A percentile compares a stretch with the other conserved stretches of the same genome.
phyloP scores from a whole-genome alignment of 164 flowering plant genomes.

The Nelumbo lutea region DNA sequence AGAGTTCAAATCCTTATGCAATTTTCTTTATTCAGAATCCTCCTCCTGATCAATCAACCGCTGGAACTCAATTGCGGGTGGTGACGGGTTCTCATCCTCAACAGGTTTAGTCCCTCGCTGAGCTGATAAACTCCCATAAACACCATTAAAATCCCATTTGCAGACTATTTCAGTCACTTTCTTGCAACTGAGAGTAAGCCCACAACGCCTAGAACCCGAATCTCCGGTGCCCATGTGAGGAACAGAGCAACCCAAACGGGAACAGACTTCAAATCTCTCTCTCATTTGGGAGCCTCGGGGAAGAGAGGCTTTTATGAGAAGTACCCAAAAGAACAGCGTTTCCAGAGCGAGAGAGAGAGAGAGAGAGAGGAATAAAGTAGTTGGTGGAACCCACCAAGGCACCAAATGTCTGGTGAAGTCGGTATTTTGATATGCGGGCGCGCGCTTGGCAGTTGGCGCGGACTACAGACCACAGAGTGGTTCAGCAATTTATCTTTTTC shows the following conservation, averaged over 20 bases:
- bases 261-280: constrained; percentile 15
- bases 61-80: constrained; percentile 13
- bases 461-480: too few relatives aligned
- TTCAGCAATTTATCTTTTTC: too few relatives aligned
- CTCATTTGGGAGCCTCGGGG: not conserved
- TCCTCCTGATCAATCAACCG: constrained; percentile 13
- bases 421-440: not conserved
- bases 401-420: not conserved
- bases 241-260: constrained; percentile 11
- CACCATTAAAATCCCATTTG: constrained; percentile 6
- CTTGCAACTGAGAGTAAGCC: constrained; percentile 14
- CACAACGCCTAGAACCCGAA: constrained; percentile 13
- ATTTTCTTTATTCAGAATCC: constrained; percentile 10
- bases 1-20: constrained; percentile 28
- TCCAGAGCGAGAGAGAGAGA: too few relatives aligned
- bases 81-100: constrained; percentile 17
- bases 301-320: not conserved
- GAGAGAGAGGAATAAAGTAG: not conserved
- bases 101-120: constrained; percentile 6
- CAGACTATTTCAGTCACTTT: not conserved
- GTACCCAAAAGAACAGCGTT: not conserved
- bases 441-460: too few relatives aligned
- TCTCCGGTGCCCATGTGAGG: constrained; percentile 17
- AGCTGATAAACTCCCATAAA: constrained; percentile 10
- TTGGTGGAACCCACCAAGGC: not conserved